These are phyloP conservation scores for Licmophora abbreviata DNA, from an alignment of 108 stramenopile species.

Conservation along the genomic window DNA sequence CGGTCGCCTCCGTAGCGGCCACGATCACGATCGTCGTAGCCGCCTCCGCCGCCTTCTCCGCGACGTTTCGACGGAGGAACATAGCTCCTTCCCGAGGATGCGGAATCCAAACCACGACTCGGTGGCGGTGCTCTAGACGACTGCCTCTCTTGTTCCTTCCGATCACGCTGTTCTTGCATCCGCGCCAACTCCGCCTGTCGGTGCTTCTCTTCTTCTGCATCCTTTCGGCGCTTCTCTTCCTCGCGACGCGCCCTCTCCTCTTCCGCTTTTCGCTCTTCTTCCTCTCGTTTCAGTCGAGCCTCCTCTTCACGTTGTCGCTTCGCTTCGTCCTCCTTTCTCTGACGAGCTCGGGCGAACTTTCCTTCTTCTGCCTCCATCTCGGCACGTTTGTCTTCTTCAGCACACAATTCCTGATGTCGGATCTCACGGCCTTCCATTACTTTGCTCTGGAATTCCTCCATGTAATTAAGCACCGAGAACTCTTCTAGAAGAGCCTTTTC, in stretches of 20 bases:
- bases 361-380: slow-evolving; percentile 67
- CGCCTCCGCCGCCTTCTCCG: slow-evolving; percentile 2
- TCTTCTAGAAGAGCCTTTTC: slow-evolving; percentile 48
- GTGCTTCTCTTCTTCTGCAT: slow-evolving; percentile 47
- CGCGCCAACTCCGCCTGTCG: slow-evolving; percentile 52
- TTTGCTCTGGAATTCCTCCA: slow-evolving; percentile 49
- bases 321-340: slow-evolving; percentile 58
- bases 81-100: slow-evolving; percentile 32
- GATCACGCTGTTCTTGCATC: slow-evolving; percentile 60
- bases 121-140: slow-evolving; percentile 16
- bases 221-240: slow-evolving; percentile 37
- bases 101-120: slow-evolving; percentile 25
- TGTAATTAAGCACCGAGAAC: slow-evolving; percentile 52
- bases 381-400: slow-evolving; percentile 54
- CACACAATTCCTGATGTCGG: slow-evolving; percentile 44
- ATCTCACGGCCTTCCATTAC: slow-evolving; percentile 59
- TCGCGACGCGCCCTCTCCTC: slow-evolving; percentile 45
- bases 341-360: slow-evolving; percentile 61
- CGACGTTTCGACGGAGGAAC: slow-evolving; percentile 65
- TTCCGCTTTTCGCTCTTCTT: slow-evolving; percentile 40
- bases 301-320: slow-evolving; percentile 35
- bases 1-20: slow-evolving; percentile 21
- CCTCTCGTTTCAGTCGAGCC: slow-evolving; percentile 35
- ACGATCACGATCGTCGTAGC: slow-evolving; percentile 17
- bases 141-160: slow-evolving; percentile 27